Evolutionary conservation across 2,329 filamentous ascomycete genomes (phyloP), one percentile per base, ranked within the genome.

Genomic region (Sclerotinia minor): DNA sequence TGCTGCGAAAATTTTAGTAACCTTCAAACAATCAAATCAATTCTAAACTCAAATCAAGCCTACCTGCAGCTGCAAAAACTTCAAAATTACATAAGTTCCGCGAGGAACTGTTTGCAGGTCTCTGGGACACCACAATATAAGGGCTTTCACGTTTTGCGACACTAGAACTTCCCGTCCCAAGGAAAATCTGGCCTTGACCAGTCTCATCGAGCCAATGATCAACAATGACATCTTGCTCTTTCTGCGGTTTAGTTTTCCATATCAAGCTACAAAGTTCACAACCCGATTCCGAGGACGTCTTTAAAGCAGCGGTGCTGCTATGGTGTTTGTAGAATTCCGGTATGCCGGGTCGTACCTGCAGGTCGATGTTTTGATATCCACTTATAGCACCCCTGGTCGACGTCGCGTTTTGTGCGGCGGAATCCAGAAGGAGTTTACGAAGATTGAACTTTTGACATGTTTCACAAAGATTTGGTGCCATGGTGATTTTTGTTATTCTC

Each of bases 151-250:
- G 55, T 38, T 67, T 67, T 7, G 47, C 55, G 29, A 67, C 55
- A 60, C 65, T 67, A 24, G 55, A 67, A 26, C 55, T 67, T 24
- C 65, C 65, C n/a, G 65, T 67, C n/a, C 65, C 65, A 45, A 67
- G 19, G 19, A 52, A 67, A 45, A 67, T 67, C 26, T 67, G 65
- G 6, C 65, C 65, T 44, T 67, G 55, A 1, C 57, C 47, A 24
- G 24, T 53, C 38, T 60, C 55, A 32, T 67, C 65, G 17, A 67
- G 65, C 65, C 55, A 61, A 9, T 45, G 24, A 21, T 67, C 65
- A 19, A 67, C 55, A 32, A 2, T 19, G 15, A 9, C 15, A 26
- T 67, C 65, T 24, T 67, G 45, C 35, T 67, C 55, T 9, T 61
- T 67, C 26, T 41, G 29, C 32, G 47, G 9, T 13, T 55, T 35